These are phyloP conservation scores for Podospora anserina DNA, from an alignment of 495 filamentous ascomycete genomes.

Conservation along the genomic window DNA sequence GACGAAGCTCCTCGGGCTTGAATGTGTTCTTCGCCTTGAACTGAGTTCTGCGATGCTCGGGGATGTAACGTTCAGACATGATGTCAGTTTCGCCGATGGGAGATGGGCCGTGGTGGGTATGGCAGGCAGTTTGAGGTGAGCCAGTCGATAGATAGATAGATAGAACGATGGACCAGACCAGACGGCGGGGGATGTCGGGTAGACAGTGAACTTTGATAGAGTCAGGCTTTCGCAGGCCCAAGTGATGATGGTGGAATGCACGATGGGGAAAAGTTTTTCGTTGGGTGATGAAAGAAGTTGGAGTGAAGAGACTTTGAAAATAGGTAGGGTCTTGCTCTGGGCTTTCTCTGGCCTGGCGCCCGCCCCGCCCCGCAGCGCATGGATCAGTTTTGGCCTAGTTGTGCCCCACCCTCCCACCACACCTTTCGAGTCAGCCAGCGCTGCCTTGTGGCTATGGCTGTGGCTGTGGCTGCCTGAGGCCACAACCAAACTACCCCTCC, in stretches of 20 bases:
- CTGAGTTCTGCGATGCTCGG: conserved; percentile 96
- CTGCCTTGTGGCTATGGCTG: background rate
- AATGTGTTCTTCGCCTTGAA: conserved; percentile 99
- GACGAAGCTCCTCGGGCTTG: conserved; percentile 97
- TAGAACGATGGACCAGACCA: conserved; percentile 32
- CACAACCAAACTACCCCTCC: background rate
- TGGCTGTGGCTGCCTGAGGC: background rate
- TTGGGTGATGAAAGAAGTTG: conserved; percentile 39
- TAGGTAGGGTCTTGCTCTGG: conserved; percentile 17
- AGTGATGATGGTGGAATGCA: background rate
- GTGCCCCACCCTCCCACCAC: conserved; percentile 1
- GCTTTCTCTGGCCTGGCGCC: background rate
- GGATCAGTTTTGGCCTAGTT: background rate
- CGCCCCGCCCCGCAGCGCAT: background rate
- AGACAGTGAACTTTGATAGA: background rate
- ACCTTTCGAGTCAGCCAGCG: background rate
- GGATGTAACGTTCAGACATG: conserved; percentile 99
- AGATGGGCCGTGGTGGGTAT: too few species aligned
- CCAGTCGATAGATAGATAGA: background rate
- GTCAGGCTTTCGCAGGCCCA: background rate
- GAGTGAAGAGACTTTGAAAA: conserved; percentile 32
- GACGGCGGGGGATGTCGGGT: conserved; percentile 19
- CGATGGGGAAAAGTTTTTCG: conserved; percentile 22
- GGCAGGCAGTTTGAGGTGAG: too few species aligned
- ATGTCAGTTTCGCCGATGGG: conserved; percentile 26